Evolutionary conservation across 345 rosid genomes (phyloP), one percentile per base, ranked within the genome.

Genomic region (Isatis tinctoria): DNA sequence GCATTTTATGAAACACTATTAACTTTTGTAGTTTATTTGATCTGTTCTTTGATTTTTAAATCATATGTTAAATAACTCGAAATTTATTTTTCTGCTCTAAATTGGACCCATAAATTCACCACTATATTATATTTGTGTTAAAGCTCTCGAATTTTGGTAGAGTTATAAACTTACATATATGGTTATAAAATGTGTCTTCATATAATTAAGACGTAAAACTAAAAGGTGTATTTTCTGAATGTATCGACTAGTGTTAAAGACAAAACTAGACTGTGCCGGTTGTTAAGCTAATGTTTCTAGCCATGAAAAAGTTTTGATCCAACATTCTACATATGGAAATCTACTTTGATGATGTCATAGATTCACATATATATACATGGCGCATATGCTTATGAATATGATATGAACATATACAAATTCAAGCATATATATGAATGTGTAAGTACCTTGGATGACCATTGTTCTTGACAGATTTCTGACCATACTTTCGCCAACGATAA

Each of bases 401-500:
- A 28, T 14, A 27, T 53, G 35, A 53, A 27, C 35, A 27, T 13
- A 53, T 13, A 54, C 60, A 54, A 32, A 44, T 14, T 12, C 17
- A 44, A 44, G 16, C 1, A 44, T 32, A 33, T 6, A 10, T 26
- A 40, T 14, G 18, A 22, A 6, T 67, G 60, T 17, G 53, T 54
- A 65, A 84, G 54, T 44, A 73, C 86, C 84, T 81, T 13, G 82
- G 81, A 60, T 81, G 77, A 28, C 47, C 60, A 61, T 77, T 81
- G 27, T 79, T 67, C 65, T 81, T 81, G 45, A 81, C 84, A 56
- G 80, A 74, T 63, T 83, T 83, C 57, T 83, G 87, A 14, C 84
- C 87, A 28, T 83, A 83, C 41, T 83, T 83, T 37, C 87, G 54
- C 87, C 87, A 83, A 54, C 82, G 77, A 48, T 76, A 79, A n/a